Evolutionary conservation across 352 stramenopile species (phyloP).

Genomic region (Globisporangium viniferum): DNA sequence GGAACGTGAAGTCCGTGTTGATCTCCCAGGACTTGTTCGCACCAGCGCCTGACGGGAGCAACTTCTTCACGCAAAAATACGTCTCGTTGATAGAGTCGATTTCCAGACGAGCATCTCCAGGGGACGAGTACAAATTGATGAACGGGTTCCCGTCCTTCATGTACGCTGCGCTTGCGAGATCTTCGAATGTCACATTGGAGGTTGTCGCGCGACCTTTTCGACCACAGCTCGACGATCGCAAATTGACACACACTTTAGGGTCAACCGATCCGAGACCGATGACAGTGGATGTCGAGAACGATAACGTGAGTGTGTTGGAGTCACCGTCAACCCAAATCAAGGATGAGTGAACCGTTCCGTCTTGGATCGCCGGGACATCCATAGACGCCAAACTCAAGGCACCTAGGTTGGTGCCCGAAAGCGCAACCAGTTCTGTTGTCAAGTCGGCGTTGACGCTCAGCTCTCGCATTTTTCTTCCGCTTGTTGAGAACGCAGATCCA

Average conservation of each 20-base stretch:
- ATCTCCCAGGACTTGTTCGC: constrained; percentile 69
- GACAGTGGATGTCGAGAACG: constrained; percentile 74
- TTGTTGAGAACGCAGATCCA: constrained; percentile 29
- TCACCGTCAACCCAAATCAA: constrained; percentile 75
- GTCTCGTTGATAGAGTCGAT: constrained; percentile 56
- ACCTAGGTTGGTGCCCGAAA: constrained; percentile 28
- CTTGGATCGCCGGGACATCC: constrained; percentile 37
- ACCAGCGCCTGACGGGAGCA: constrained; percentile 57
- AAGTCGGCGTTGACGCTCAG: constrained; percentile 33
- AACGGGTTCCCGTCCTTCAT: constrained; percentile 80
- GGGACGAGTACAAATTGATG: constrained; percentile 57
- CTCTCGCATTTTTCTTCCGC: constrained; percentile 42
- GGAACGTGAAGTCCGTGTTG: constrained; percentile 64
- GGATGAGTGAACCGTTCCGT: constrained; percentile 58
- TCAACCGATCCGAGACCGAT: constrained; percentile 56
- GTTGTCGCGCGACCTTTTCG: constrained; percentile 42
- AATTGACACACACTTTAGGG: constrained; percentile 67
- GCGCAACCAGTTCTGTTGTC: constrained; percentile 16
- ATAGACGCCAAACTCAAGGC: constrained; percentile 62
- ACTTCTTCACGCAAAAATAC: constrained; percentile 72
- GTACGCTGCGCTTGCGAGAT: constrained; percentile 40
- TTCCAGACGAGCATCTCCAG: constrained; percentile 46
- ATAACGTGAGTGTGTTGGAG: constrained; percentile 61
- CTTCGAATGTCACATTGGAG: constrained; percentile 49
- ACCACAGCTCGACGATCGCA: constrained; percentile 47